Evolutionary conservation across 148 eudicot genomes (phyloP).

Genomic region (Fagopyrum esculentum): DNA sequence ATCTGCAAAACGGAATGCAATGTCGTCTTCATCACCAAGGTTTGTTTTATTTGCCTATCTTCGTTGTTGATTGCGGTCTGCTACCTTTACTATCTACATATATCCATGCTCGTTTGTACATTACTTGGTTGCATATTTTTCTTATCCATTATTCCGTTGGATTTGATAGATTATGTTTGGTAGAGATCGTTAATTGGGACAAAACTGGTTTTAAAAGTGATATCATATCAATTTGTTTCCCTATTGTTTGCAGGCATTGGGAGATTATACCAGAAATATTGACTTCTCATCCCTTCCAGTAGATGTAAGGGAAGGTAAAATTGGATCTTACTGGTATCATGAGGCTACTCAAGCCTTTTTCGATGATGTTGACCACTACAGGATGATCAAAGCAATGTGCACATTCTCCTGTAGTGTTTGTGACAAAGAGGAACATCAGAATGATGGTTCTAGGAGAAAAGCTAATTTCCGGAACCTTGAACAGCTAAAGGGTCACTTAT

Average conservation of each 20-base stretch:
- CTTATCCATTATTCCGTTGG: background rate
- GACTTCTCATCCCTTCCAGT: conserved; percentile 62
- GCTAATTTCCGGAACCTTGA: conserved; percentile 58
- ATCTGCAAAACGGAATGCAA: conserved; percentile 68
- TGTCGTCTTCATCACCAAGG: conserved; percentile 84
- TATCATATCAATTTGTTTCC: background rate
- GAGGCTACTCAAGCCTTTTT: conserved; percentile 80
- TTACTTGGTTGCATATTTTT: background rate
- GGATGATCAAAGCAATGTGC: conserved; percentile 95
- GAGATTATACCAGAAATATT: conserved; percentile 72
- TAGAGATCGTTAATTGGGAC: background rate
- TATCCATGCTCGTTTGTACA: background rate
- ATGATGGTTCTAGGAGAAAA: conserved; percentile 40
- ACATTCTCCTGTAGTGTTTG: conserved; percentile 82
- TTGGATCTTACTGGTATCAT: conserved; percentile 75
- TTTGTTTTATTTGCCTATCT: background rate
- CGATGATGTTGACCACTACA: conserved; percentile 83
- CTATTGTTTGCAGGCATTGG: conserved; percentile 54
- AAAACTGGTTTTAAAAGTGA: background rate
- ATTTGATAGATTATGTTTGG: background rate
- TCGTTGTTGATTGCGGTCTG: background rate
- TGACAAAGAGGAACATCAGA: conserved; percentile 53
- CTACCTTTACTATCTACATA: background rate
- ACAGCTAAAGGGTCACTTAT: conserved; percentile 85
- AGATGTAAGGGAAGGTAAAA: conserved; percentile 57